A percentile compares a stretch with the other conserved stretches of the same genome.
Conservation (phyloP, 129 eudicot genomes). For the Daucus carota region DH1_v3.0 NC_030386.2:33674501-33675000, state of each 20-base stretch:
- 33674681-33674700: background rate
- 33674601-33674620: background rate
- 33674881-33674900: background rate
- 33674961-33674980: constrained; percentile 42
- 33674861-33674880: background rate
- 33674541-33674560: background rate
- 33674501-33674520: background rate
- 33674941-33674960: too few relatives aligned
- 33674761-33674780: background rate
- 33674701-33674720: background rate
- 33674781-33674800: background rate
- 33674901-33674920: background rate
- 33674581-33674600: background rate
- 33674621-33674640: background rate
- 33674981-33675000: constrained; percentile 35
- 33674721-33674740: background rate
- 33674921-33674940: background rate
- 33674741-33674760: background rate
- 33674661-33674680: background rate
- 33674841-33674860: constrained; percentile 37
- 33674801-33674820: constrained; percentile 29
- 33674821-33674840: constrained; percentile 33
- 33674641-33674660: background rate
- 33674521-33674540: background rate
- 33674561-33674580: background rate